These are phyloP conservation scores for Cardiospermum halicacabum DNA, from an alignment of 345 rosid species.

Conservation along the genomic window DNA sequence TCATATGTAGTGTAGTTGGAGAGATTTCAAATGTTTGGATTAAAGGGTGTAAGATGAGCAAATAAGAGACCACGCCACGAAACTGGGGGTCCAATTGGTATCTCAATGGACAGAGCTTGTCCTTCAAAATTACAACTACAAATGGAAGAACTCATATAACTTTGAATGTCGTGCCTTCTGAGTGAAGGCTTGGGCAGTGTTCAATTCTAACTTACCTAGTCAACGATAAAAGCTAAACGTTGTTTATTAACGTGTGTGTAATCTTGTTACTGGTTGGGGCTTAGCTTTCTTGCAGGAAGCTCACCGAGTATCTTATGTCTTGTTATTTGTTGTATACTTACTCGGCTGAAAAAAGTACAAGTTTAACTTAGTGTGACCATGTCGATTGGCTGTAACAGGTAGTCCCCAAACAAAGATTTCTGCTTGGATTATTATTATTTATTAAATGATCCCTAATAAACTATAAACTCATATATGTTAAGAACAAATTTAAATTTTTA, in stretches of 20 bases:
- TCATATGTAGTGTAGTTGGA: slow-evolving; percentile 62
- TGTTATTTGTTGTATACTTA: neutral
- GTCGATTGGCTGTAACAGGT: too few relatives aligned
- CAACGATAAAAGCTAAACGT: neutral
- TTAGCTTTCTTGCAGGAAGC: slow-evolving; percentile 25
- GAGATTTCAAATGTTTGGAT: slow-evolving; percentile 50
- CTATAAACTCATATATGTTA: too few relatives aligned
- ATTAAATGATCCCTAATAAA: too few relatives aligned
- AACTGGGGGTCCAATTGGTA: slow-evolving; percentile 75
- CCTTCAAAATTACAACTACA: slow-evolving; percentile 49
- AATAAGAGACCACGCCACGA: slow-evolving; percentile 56
- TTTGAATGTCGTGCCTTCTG: slow-evolving; percentile 38
- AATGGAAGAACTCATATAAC: slow-evolving; percentile 40
- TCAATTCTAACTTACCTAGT: slow-evolving; percentile 50
- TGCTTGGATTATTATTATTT: too few relatives aligned
- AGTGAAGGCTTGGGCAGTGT: slow-evolving; percentile 61
- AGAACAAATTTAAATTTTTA: too few relatives aligned
- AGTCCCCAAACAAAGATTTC: too few relatives aligned
- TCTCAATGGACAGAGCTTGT: slow-evolving; percentile 62
- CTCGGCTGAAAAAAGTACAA: neutral
- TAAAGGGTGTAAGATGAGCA: slow-evolving; percentile 47
- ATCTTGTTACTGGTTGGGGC: slow-evolving; percentile 20
- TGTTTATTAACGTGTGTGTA: neutral
- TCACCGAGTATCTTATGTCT: slow-evolving; percentile 12
- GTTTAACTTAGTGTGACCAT: too few relatives aligned